Evolutionary conservation across 768 basidiomycete genomes (phyloP), one percentile per base, ranked within the genome.

Genomic region (Ramaria sp.): DNA sequence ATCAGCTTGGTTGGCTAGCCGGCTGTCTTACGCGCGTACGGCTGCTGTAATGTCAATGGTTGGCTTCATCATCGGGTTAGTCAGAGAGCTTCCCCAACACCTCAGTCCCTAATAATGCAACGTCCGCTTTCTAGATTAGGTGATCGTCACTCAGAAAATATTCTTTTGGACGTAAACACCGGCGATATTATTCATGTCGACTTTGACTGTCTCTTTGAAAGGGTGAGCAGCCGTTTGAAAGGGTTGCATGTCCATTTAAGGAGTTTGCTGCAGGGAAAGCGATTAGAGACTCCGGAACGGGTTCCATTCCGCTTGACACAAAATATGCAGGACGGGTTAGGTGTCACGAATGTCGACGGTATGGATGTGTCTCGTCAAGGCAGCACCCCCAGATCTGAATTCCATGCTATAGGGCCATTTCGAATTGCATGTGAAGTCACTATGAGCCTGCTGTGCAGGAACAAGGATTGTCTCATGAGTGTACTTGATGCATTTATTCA

Each of bases 41-140:
- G 81, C 88, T 0, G 96, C 95, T 0, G 96, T 98, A 54, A 98
- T 96, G 86, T 96, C 89, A 0, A 98, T 99, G 89, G 89, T 98
- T 20, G 96, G 96, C 11, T 95, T 89, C 64, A 92, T 99, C 43
- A 75, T 98, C 12, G 95, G 95, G 92, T 95, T 61, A 54, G 83
- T 66, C 1, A 47, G 13, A 37, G 34, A 59, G n/a, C 9, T 24
- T 34, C n/a, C 41, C 4, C 15, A 17, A 9, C 42, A 17, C 13
- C 45, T 47, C 30, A 24, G 34, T 5, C 33, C 34, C 38, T 27
- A 54, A 34, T 9, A 47, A 38, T 51, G 22, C 42, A 15, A 48
- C 30, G 20, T 22, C 20, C 17, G 46, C 1, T 52, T 15, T 17
- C 34, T 51, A 95, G 94, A n/a, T 76, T 99, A n/a, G 96, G 96